These are phyloP conservation scores for Pseudognaphalium luteoalbum DNA, from an alignment of 129 eudicot species.

Conservation along the genomic window DNA sequence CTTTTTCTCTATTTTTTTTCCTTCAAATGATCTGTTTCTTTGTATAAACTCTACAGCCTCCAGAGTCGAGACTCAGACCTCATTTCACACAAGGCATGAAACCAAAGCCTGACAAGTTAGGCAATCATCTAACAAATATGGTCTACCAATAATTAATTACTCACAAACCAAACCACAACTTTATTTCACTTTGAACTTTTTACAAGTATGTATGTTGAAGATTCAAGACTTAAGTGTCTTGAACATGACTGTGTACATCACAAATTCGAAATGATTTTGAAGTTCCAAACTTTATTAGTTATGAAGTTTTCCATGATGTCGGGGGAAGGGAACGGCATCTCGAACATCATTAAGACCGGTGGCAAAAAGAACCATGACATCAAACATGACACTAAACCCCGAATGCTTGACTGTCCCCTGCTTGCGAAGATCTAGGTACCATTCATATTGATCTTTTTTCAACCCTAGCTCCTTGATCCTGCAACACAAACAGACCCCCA, in stretches of 20 bases:
- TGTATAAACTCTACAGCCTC: too few relatives aligned
- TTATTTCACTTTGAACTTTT: slow-evolving; percentile 17
- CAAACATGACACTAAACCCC: slow-evolving; percentile 67
- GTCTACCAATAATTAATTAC: too few relatives aligned
- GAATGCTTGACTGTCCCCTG: slow-evolving; percentile 70
- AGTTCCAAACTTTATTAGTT: slow-evolving; percentile 36
- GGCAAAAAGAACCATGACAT: slow-evolving; percentile 71
- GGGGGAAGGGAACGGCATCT: slow-evolving; percentile 79
- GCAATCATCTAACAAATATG: too few relatives aligned
- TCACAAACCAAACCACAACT: slow-evolving; percentile 6
- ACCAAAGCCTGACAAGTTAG: too few relatives aligned
- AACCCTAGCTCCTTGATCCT: slow-evolving; percentile 70
- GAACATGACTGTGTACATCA: slow-evolving; percentile 26
- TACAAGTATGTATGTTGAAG: slow-evolving; percentile 24
- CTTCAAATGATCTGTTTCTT: too few relatives aligned
- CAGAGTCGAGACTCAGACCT: too few relatives aligned
- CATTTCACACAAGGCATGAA: too few relatives aligned
- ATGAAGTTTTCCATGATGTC: slow-evolving; percentile 59
- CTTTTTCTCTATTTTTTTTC: too few relatives aligned
- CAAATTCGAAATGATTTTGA: slow-evolving; percentile 9
- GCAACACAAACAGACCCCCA: slow-evolving; percentile 16
- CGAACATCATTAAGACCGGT: slow-evolving; percentile 74
- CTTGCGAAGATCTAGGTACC: slow-evolving; percentile 84
- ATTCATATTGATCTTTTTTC: slow-evolving; percentile 56
- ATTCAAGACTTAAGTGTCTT: slow-evolving; percentile 16